These are phyloP conservation scores for Didymella arachidicola DNA, from an alignment of 2,329 filamentous ascomycete genomes.

Conservation along the genomic window DNA sequence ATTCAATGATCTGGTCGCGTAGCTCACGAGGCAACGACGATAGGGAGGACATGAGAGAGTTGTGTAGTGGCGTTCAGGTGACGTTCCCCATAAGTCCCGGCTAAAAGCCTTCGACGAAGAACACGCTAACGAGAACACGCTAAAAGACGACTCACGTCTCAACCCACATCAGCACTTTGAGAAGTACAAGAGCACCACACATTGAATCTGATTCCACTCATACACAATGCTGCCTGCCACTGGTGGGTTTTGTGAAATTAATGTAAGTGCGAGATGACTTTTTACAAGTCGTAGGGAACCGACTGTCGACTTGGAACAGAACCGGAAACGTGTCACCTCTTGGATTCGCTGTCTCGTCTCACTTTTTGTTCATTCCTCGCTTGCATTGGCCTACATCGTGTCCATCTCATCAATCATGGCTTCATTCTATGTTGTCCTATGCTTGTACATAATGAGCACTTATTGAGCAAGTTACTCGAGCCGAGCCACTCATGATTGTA, in stretches of 20 bases:
- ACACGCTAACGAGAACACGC: background rate
- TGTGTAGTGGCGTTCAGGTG: background rate
- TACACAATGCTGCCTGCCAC: background rate
- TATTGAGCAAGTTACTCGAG: conserved; percentile 12
- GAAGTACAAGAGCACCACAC: background rate
- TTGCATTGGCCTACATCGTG: background rate
- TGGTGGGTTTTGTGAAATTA: no score
- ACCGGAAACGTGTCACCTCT: background rate
- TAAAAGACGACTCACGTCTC: background rate
- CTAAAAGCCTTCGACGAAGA: background rate
- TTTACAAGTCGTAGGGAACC: background rate
- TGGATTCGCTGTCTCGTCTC: background rate
- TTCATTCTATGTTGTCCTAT: background rate
- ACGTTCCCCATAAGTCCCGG: background rate
- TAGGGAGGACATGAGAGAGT: conserved; percentile 4
- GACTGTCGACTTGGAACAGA: background rate
- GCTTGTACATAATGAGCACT: conserved; percentile 8
- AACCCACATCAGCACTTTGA: background rate
- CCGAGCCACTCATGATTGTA: background rate
- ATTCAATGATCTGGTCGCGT: conserved; percentile 16
- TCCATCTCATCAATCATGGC: background rate
- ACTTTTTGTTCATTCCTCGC: background rate
- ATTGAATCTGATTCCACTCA: background rate
- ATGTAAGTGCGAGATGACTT: background rate
- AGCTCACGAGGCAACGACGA: conserved; percentile 12